Conservation (phyloP, 208 protist genomes). For the Trypanosoma cruzi region DNA sequence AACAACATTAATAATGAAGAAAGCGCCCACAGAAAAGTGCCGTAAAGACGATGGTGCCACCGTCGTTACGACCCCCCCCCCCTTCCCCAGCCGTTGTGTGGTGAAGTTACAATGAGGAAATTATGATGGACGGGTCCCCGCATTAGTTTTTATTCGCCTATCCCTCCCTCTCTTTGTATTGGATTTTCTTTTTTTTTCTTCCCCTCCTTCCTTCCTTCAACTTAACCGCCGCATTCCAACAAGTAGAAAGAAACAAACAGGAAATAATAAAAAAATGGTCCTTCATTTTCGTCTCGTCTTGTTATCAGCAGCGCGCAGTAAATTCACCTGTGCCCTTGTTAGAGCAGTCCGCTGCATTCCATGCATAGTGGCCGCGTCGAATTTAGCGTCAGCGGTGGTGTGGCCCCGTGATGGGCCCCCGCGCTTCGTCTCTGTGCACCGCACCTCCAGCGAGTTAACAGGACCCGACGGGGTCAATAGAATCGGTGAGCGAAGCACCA, state of each 20-base stretch:
- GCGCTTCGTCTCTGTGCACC: background rate
- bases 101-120: too few relatives aligned
- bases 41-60: too few relatives aligned
- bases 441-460: constrained; percentile 9
- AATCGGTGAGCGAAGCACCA: constrained; percentile 10
- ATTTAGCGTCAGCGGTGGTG: background rate
- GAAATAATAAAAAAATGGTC: background rate
- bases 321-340: constrained; percentile 8
- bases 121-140: too few relatives aligned
- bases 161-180: too few relatives aligned
- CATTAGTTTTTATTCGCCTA: too few relatives aligned
- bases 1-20: too few relatives aligned
- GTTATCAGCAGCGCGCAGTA: background rate
- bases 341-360: constrained; percentile 4
- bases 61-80: too few relatives aligned
- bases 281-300: background rate
- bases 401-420: background rate
- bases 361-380: constrained; percentile 6
- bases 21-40: too few relatives aligned
- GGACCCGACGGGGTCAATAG: constrained; percentile 2
- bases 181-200: constrained; percentile 9
- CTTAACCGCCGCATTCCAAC: background rate
- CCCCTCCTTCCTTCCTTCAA: background rate
- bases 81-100: too few relatives aligned
- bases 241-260: background rate